These are phyloP conservation scores for Citrus trifoliata DNA, from an alignment of 345 rosid genomes.

Conservation along the genomic window DNA sequence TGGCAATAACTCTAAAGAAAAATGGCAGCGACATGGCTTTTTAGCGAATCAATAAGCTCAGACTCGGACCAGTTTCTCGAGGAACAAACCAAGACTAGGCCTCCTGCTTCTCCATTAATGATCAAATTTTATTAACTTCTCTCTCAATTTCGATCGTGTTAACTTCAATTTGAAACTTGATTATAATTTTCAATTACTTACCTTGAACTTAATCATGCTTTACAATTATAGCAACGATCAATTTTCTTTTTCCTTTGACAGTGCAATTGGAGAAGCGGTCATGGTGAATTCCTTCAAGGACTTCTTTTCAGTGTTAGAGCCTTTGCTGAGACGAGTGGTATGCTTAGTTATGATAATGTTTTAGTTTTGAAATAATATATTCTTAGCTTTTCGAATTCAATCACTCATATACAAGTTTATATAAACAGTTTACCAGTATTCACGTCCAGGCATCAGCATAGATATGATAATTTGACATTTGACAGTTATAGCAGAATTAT, in stretches of 20 bases:
- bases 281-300: constrained; percentile 42
- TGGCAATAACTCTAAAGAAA: background rate
- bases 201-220: too few species aligned
- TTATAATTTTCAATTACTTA: too few species aligned
- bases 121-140: background rate
- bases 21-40: constrained; percentile 65
- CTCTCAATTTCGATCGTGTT: background rate
- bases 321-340: constrained; percentile 81
- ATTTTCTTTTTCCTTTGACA: constrained; percentile 15
- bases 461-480: too few species aligned
- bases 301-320: constrained; percentile 59
- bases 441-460: too few species aligned
- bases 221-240: too few species aligned
- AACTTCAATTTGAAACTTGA: too few species aligned
- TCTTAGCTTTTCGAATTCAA: too few species aligned
- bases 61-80: constrained; percentile 43
- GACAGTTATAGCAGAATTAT: too few species aligned
- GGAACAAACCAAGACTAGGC: constrained; percentile 44
- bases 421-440: too few species aligned
- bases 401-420: too few species aligned
- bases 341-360: background rate
- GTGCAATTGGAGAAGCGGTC: constrained; percentile 55
- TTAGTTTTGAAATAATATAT: too few species aligned
- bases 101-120: constrained; percentile 68
- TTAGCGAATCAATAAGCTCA: constrained; percentile 27